These are phyloP conservation scores for Sungouiozyma intestinalis DNA, from an alignment of 805 yeast species.

Conservation along the genomic window DNA sequence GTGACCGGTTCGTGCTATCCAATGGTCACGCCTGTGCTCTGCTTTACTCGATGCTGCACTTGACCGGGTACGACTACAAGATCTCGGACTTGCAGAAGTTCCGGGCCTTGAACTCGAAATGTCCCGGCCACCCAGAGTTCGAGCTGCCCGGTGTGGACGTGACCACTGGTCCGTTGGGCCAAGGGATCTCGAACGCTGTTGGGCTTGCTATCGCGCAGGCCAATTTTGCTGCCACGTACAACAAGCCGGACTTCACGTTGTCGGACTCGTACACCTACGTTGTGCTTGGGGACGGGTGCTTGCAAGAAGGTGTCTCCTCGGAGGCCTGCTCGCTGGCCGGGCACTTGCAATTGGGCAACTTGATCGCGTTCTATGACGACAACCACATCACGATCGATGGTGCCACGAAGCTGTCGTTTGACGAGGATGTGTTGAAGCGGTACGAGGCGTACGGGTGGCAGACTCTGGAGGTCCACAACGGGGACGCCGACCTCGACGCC, in stretches of 20 bases:
- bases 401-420: constrained; percentile 77
- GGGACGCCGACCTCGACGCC: constrained; percentile 66
- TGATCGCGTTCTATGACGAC: constrained; percentile 93
- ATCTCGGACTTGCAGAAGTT: constrained; percentile 82
- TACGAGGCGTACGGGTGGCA: constrained; percentile 95
- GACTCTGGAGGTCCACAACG: constrained; percentile 63
- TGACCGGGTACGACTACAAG: constrained; percentile 72
- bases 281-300: constrained; percentile 94
- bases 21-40: constrained; percentile 96
- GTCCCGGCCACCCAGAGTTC: constrained; percentile 97
- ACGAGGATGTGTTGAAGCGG: constrained; percentile 81
- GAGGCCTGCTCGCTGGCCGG: constrained; percentile 96
- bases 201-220: constrained; percentile 94
- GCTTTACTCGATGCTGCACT: constrained; percentile 72
- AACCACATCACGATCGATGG: constrained; percentile 97
- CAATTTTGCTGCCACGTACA: constrained; percentile 84
- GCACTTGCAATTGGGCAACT: constrained; percentile 84
- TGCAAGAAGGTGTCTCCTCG: constrained; percentile 94
- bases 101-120: constrained; percentile 81
- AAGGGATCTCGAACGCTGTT: constrained; percentile 92
- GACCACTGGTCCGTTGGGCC: constrained; percentile 98
- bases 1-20: constrained; percentile 90
- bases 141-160: constrained; percentile 91
- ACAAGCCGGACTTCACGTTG: constrained; percentile 70
- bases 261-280: constrained; percentile 68